Evolutionary conservation across 225 moss, liverwort and hornwort genomes (phyloP).

Genomic region (Bryum argenteum): DNA sequence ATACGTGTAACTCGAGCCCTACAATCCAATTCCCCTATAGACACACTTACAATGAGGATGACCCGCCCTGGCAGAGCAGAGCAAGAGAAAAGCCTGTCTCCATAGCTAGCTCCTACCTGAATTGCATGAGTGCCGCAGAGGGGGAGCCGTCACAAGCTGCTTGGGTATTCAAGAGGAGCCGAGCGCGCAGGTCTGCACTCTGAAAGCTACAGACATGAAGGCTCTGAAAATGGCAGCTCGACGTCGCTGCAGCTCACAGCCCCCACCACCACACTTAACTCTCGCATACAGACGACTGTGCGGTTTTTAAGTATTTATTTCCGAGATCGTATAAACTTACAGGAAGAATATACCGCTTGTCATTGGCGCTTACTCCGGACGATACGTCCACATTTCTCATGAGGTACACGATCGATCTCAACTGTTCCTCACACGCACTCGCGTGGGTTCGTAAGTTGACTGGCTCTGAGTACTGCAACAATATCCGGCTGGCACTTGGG

Average conservation of each 20-base stretch:
- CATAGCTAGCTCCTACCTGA: conserved; percentile 6
- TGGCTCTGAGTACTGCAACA: conserved; percentile 17
- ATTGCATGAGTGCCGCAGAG: conserved; percentile 31
- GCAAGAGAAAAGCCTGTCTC: background rate
- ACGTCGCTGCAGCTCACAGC: conserved; percentile 36
- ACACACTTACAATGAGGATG: conserved; percentile 3
- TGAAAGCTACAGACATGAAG: conserved; percentile 33
- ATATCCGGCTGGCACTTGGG: conserved; percentile 22
- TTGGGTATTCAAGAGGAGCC: conserved; percentile 38
- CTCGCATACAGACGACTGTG: conserved; percentile 37
- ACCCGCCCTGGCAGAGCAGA: conserved; percentile 13
- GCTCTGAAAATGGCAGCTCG: conserved; percentile 47
- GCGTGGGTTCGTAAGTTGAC: conserved; percentile 26
- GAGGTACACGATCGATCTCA: conserved; percentile 19
- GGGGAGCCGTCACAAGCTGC: conserved; percentile 49
- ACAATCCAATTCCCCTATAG: background rate
- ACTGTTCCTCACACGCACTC: conserved; percentile 27
- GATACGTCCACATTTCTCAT: conserved; percentile 15
- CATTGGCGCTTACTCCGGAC: conserved; percentile 1
- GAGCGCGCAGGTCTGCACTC: conserved; percentile 29
- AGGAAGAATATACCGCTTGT: conserved; percentile 5
- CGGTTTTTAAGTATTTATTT: conserved; percentile 19
- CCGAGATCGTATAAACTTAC: conserved; percentile 4
- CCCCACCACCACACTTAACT: conserved; percentile 21
- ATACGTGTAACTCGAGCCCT: conserved; percentile 9